These are phyloP conservation scores for Ceratonia siliqua DNA, from an alignment of 306 rosid species.

Conservation along the genomic window DNA sequence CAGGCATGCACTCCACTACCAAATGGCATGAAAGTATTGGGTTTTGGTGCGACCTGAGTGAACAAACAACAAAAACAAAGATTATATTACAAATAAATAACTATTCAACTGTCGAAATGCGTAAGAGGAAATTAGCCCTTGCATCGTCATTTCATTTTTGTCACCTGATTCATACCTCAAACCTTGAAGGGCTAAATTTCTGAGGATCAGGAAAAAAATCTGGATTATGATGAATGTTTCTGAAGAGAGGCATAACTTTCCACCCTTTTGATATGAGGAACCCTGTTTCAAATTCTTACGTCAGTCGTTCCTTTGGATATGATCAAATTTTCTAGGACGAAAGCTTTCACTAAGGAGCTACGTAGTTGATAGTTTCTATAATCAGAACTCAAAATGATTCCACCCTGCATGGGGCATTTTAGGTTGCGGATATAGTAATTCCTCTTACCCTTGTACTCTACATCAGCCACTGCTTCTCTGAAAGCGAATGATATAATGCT, in stretches of 20 bases:
- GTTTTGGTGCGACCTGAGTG: slow-evolving; percentile 74
- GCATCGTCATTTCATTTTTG: background rate
- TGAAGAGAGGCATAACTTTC: slow-evolving; percentile 96
- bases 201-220: slow-evolving; percentile 75
- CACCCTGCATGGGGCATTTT: slow-evolving; percentile 22
- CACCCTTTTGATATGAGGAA: slow-evolving; percentile 91
- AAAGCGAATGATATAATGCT: slow-evolving; percentile 87
- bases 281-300: slow-evolving; percentile 56
- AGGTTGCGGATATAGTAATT: background rate
- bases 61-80: background rate
- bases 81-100: background rate
- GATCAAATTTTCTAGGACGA: background rate
- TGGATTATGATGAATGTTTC: slow-evolving; percentile 88
- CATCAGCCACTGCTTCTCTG: slow-evolving; percentile 93
- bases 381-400: background rate
- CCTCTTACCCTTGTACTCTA: slow-evolving; percentile 78
- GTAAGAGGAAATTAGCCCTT: slow-evolving; percentile 18
- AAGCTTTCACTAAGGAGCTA: background rate
- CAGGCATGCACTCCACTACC: slow-evolving; percentile 93
- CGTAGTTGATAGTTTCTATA: background rate
- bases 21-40: slow-evolving; percentile 92
- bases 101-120: background rate
- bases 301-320: slow-evolving; percentile 7
- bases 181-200: slow-evolving; percentile 81
- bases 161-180: slow-evolving; percentile 60